phyloP scores from a whole-genome alignment of 352 stramenopile species.

The Blastocystis sp. region DNA sequence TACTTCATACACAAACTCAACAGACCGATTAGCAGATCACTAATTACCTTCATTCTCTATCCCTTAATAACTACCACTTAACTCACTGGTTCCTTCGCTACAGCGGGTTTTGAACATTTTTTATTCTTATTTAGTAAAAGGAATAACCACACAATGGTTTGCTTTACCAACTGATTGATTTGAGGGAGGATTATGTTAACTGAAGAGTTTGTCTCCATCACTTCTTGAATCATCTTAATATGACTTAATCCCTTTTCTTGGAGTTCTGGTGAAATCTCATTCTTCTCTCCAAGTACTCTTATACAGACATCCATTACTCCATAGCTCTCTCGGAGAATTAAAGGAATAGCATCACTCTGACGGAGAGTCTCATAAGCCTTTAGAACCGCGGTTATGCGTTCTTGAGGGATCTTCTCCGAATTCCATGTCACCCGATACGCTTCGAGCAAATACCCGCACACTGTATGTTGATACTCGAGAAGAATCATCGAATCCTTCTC shows the following conservation, averaged over 20 bases:
- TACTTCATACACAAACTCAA: not conserved
- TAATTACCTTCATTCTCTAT: not conserved
- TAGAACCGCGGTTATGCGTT: not conserved
- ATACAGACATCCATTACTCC: not conserved
- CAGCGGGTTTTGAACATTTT: slow-evolving; percentile 8
- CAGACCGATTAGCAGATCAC: not conserved
- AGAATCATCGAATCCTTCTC: not conserved
- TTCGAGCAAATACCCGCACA: no score
- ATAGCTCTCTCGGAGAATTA: not conserved
- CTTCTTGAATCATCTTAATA: not conserved
- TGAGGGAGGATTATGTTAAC: not conserved
- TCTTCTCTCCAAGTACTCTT: not conserved
- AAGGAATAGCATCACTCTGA: not conserved
- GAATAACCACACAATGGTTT: not conserved
- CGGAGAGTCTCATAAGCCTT: not conserved
- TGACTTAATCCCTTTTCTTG: not conserved
- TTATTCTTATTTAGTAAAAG: slow-evolving; percentile 14
- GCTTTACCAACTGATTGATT: not conserved
- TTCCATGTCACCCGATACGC: not conserved
- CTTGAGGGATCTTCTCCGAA: not conserved
- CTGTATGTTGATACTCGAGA: no score
- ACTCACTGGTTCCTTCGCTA: not conserved
- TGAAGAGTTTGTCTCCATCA: not conserved
- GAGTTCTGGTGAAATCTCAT: not conserved
- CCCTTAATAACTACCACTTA: not conserved